Evolutionary conservation across 306 rosid species (phyloP), one percentile per base, ranked within the genome.

Genomic region (Senna tora): DNA sequence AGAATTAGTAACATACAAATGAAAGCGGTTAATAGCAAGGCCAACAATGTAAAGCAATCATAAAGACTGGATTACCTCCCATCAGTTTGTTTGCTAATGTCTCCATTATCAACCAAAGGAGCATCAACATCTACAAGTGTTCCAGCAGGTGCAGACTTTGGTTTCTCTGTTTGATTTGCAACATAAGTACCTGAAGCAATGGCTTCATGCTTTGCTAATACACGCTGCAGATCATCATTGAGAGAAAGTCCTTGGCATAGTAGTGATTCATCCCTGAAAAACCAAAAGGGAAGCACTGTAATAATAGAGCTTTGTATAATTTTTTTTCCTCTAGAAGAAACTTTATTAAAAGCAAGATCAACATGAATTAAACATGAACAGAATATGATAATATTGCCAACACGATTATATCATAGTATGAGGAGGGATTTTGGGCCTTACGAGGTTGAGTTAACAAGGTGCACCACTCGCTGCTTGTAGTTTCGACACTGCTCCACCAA

Each of bases 371-470:
- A 68, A 14, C 21, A 72, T 51, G 11, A 33, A 77, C 9, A 43
- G 28, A 64, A 19, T 33, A 57, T 33, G 19, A 58, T 74, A 67
- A 64, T 38, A 43, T 19, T 16, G 56, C n/a, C 61, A 53, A 53
- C 39, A 4, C 3, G 8, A 46, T 42, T 65, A 66, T 55, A 36
- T 25, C 65, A 57, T 64, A 75, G 21, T 47, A 60, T 63, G 50
- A 15, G 45, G 19, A 57, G 69, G 72, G 70, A 75, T 34, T 52
- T 32, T 59, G 56, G 80, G 80, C 17, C 95, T 86, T 87, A 94
- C 99, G 91, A 81, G 69, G 97, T 94, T 64, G 97, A 87, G 74
- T 94, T 94, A 71, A 94, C 99, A 80, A 94, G 99, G 89, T 91
- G 99, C 17, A 94, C 96, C 77, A 94, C 96, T 81, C 99, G 89